Base-by-base conservation (phyloP, 129 eudicot species). In the Pseudognaphalium luteoalbum region DNA sequence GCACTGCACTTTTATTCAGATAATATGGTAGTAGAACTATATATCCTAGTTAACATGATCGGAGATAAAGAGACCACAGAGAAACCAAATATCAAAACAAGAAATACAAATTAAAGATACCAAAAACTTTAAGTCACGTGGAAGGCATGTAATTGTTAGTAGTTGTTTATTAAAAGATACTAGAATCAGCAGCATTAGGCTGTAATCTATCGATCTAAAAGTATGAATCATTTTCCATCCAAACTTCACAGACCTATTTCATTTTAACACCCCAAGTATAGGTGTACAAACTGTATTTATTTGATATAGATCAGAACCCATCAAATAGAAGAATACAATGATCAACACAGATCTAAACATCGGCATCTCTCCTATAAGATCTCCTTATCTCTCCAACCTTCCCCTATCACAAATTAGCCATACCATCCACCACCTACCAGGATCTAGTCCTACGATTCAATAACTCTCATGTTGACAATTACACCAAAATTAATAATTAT, bases 31-130 rank as follows among this genome's bases (percentile, higher is more conserved):
- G 35, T 60, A 47, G 14, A 47, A 47, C 17, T 5, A 47, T 21
- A 10, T 60, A 60, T 25, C 34, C 7, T 3, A 60, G 11, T 15
- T 61, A 65, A 65, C 22, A 65, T 17, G 22, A 65, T 15, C 33
- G 22, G 51, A 47, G 62, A 70, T 51, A 70, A 70, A 51, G 28
- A 47, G n/a, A 70, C 75, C 60, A 51, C 42, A 70, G 52, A 28
- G 30, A 70, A 28, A 16, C 25, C 12, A 32, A 32, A 33, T 65
- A 65, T 65, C 21, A 71, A 9, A 17, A 71, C 16, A 50, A 52
- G 54, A 47, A 44, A 47, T 47, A 12, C 14, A 47, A 47, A 14
- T 12, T 47, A 14, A 47, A 47, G 17, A 47, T 44, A 44, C 17
- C 52, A 12, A 47, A 47, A 47, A 17, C 54, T 47, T 47, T 5